A percentile compares a stretch with the other conserved stretches of the same genome.
phyloP scores from a whole-genome alignment of 2,329 filamentous ascomycete genomes.

The Aspergillus floridensis region DNA sequence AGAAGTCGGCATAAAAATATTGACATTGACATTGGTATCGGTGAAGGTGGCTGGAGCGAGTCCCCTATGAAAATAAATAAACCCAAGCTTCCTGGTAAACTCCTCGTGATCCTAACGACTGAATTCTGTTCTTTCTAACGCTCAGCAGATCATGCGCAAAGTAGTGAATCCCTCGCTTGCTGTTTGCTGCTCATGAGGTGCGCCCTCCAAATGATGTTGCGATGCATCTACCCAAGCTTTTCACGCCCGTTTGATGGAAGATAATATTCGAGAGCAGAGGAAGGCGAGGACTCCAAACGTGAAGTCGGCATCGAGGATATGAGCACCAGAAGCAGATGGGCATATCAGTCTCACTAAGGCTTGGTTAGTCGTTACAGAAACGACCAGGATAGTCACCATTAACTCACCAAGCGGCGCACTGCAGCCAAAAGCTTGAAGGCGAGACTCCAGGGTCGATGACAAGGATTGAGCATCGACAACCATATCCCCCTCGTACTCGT shows the following conservation, averaged over 20 bases:
- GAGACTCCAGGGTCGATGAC: conserved; percentile 27
- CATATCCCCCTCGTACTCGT: conserved; percentile 54
- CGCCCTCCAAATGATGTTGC: too few relatives aligned
- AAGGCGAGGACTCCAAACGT: conserved; percentile 58
- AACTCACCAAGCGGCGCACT: conserved; percentile 44
- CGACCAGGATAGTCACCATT: not conserved
- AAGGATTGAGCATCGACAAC: not conserved
- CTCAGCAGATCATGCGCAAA: too few relatives aligned
- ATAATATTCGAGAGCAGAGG: conserved; percentile 58
- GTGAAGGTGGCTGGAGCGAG: too few relatives aligned
- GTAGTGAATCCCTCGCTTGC: too few relatives aligned
- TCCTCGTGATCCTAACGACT: too few relatives aligned
- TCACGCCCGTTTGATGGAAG: conserved; percentile 48
- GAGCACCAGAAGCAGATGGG: conserved; percentile 25
- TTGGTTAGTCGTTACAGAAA: conserved; percentile 8
- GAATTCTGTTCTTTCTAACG: too few relatives aligned
- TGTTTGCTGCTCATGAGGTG: too few relatives aligned
- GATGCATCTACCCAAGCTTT: conserved; percentile 47
- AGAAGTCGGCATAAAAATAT: too few relatives aligned
- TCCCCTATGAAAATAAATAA: too few relatives aligned
- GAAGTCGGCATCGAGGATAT: conserved; percentile 55
- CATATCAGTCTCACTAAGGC: conserved; percentile 47
- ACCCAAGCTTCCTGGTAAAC: too few relatives aligned
- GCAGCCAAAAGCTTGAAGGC: conserved; percentile 41
- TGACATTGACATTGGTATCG: too few relatives aligned